Percentiles rank a stretch among this genome's conserved stretches.
Evolutionary conservation across 2,329 filamentous ascomycete species (phyloP).

Genomic region (Penicillium hesseltinei): DNA sequence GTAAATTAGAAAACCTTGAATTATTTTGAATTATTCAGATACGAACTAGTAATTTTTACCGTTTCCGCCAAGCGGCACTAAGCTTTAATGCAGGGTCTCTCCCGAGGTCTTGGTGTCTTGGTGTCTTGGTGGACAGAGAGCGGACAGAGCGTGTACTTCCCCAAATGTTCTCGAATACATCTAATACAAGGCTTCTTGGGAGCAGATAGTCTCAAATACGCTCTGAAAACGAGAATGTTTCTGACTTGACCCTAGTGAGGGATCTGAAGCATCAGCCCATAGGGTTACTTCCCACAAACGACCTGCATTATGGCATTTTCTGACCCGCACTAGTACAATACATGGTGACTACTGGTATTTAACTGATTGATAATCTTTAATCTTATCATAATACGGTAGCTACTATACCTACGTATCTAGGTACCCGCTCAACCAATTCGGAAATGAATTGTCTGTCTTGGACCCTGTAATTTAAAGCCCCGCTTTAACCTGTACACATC

Average conservation of each 20-base stretch:
- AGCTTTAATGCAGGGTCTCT: background rate
- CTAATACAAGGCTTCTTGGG: background rate
- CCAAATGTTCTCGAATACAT: background rate
- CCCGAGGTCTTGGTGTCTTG: background rate
- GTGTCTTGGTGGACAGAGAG: too few relatives aligned
- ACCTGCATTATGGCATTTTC: background rate
- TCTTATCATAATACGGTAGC: background rate
- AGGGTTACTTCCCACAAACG: background rate
- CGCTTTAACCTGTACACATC: background rate
- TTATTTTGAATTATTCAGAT: background rate
- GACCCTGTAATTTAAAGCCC: background rate
- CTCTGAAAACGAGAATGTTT: background rate
- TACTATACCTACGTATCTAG: too few relatives aligned
- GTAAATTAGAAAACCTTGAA: background rate
- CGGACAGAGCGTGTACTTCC: background rate
- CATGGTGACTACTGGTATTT: background rate
- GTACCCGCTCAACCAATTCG: background rate
- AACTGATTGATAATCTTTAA: background rate
- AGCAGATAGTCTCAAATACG: background rate
- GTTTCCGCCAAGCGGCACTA: background rate
- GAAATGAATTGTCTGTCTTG: background rate
- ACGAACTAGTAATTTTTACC: background rate
- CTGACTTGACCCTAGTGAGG: too few relatives aligned
- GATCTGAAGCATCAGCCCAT: background rate
- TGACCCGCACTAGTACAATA: background rate